Evolutionary conservation across 2,329 filamentous ascomycete species (phyloP).

Genomic region (Mariannaea elegans): DNA sequence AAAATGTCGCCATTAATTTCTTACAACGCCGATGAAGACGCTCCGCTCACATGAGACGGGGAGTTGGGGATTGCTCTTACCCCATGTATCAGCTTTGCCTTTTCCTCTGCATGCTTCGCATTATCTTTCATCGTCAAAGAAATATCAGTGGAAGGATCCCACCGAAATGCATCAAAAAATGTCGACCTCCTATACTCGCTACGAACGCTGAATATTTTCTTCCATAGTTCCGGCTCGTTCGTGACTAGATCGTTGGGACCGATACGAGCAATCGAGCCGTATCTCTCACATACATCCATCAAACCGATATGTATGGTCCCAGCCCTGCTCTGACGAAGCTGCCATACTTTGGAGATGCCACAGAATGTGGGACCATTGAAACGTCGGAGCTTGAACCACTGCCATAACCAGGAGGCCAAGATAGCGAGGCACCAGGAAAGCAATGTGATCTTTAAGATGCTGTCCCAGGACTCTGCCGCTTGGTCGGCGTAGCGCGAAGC

Average conservation of each 20-base stretch:
- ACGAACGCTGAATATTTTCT: conserved; percentile 46
- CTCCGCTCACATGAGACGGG: neutral
- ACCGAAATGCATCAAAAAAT: conserved; percentile 60
- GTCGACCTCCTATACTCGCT: conserved; percentile 45
- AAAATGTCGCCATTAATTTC: neutral
- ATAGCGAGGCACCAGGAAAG: neutral
- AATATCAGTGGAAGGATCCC: conserved; percentile 61
- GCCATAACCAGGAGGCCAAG: neutral
- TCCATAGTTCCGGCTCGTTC: conserved; percentile 50
- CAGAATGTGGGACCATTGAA: neutral
- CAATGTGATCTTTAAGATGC: neutral
- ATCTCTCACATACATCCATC: neutral
- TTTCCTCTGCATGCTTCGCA: neutral
- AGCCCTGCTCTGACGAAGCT: neutral
- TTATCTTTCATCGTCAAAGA: conserved; percentile 39
- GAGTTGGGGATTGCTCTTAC: neutral
- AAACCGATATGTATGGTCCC: neutral
- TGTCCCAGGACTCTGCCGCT: neutral
- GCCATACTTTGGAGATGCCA: neutral
- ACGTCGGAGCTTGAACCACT: neutral
- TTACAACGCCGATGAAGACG: no score
- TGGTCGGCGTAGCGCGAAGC: neutral
- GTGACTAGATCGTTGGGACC: conserved; percentile 53
- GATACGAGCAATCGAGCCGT: conserved; percentile 49
- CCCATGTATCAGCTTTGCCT: neutral